phyloP scores from a whole-genome alignment of 2,329 filamentous ascomycete genomes.

The Fusarium compactum region DNA sequence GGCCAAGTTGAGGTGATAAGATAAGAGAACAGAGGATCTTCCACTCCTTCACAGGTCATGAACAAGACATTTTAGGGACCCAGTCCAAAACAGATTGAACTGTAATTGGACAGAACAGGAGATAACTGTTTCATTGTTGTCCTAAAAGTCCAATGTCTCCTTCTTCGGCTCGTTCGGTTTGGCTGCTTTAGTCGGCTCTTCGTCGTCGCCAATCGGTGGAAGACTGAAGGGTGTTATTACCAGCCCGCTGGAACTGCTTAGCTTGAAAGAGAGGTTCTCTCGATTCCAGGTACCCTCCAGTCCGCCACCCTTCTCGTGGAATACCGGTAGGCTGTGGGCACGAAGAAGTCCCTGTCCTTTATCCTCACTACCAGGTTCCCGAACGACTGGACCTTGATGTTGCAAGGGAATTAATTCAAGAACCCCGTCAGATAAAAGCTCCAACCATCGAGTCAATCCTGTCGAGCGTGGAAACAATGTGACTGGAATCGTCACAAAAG shows the following conservation, averaged over 20 bases:
- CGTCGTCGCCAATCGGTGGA: conserved; percentile 84
- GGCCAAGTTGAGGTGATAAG: conserved; percentile 19
- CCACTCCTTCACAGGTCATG: neutral
- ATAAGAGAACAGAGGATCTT: conserved; percentile 15
- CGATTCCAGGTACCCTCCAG: conserved; percentile 74
- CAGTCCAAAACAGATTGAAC: neutral
- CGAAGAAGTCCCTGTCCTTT: conserved; percentile 86
- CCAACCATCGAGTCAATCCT: conserved; percentile 86
- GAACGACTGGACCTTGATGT: conserved; percentile 67
- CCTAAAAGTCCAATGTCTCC: conserved; percentile 78
- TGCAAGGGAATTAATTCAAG: conserved; percentile 82
- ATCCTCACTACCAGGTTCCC: conserved; percentile 70
- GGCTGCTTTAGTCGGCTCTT: conserved; percentile 52
- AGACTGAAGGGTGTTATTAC: conserved; percentile 90
- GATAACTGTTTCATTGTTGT: conserved; percentile 2
- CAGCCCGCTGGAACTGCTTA: conserved; percentile 84
- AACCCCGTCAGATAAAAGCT: conserved; percentile 86
- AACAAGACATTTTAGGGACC: neutral
- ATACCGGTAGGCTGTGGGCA: conserved; percentile 84
- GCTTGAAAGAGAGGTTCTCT: conserved; percentile 89
- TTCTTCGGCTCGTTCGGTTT: conserved; percentile 69
- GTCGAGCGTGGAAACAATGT: conserved; percentile 81
- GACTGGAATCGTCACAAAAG: conserved; percentile 81
- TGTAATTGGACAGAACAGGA: neutral
- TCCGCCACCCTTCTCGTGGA: conserved; percentile 89